Evolutionary conservation across 768 basidiomycete species (phyloP), one percentile per base, ranked within the genome.

Genomic region (Boletus huronensis): DNA sequence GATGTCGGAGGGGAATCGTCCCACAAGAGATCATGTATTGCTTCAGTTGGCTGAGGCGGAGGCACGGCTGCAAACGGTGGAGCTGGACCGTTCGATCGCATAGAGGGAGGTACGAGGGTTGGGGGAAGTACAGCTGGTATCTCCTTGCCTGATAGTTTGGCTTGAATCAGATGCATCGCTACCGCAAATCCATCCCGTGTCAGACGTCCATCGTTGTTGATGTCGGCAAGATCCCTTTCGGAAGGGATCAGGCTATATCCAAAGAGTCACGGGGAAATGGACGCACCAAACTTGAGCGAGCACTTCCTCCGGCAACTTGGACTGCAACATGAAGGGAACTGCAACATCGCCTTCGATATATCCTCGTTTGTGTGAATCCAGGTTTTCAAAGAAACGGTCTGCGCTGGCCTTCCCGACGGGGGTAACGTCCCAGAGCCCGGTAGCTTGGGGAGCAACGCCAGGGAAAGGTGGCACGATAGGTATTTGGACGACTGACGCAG

Each of bases 161-260:
- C 81, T 71, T 91, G 90, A 63, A 99, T 98, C 34, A 99, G 80
- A 72, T 96, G 83, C 84, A 95, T 84, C 4, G 94, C 97, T 42
- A 98, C 87, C 8, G 97, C 96, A 70, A 99, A 98, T 14, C 93
- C 92, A 46, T 98, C 95, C 49, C 85, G 81, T 3, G 86, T 93
- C 45, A 99, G 77, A 51, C 79, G 81, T 2, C 97, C 97, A 53
- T 96, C 88, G 48, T 87, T 88, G 57, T 88, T 83, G 23, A 98
- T 79, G 65, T 98, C 96, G 26, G 93, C 80, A 19, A 99, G 81
- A 70, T 99, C 97, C 96, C 95, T 98, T 28, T 31, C 1, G 48
- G 0, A 36, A 41, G 34, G 41, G 7, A 48, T 66, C 44, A 58
- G 48, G 26, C 2, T 11, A 19, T 11, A 41, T 44, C 17, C 10